Evolutionary conservation across 2,329 filamentous ascomycete genomes (phyloP), one percentile per base, ranked within the genome.

Genomic region (Trichoderma lentiforme): DNA sequence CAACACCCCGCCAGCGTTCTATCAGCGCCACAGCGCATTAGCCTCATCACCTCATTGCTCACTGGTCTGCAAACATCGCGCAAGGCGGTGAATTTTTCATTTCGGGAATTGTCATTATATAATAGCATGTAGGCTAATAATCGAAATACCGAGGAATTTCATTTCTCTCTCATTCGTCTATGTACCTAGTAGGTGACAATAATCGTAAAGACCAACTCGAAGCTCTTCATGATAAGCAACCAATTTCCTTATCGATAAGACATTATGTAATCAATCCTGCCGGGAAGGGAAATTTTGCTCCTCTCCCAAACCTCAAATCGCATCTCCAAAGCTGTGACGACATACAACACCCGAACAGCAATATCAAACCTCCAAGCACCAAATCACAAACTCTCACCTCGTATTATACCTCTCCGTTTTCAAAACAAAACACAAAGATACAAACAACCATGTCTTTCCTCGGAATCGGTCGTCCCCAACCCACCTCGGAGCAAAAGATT

Each of bases 401-500:
- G 2, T 47, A 15, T 34, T 34, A 6, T 14, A 39, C 63, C 56
- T 68, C 53, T 21, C 9, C 34, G 2, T 34, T 39, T 28, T 36
- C 53, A 34, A 53, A 74, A 65, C 43, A 21, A 24, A 53, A 6
- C 21, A 34, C 34, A 14, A 32, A 7, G 6, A 32, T 7, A 58
- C 21, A 60, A 12, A 34, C 11, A 76, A 39, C 24, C 24, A 84
- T 85, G 83, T 84, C 81, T 77, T 83, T 84, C 77, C 79, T 85
- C 76, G 83, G 83, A 79, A 81, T 87, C 76, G 86, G 86, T 75
- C 84, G 85, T 71, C 93, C 93, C 74, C 94, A 98, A 86, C 92
- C 95, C 81, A 92, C 94, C 75, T 97, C 95, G 79, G 95, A 94
- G 83, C 93, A 98, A 88, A 99, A 98, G 89, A 96, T 99, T 82